Conservation (phyloP, 768 basidiomycete species). For the Ephemerocybe angulata region DNA sequence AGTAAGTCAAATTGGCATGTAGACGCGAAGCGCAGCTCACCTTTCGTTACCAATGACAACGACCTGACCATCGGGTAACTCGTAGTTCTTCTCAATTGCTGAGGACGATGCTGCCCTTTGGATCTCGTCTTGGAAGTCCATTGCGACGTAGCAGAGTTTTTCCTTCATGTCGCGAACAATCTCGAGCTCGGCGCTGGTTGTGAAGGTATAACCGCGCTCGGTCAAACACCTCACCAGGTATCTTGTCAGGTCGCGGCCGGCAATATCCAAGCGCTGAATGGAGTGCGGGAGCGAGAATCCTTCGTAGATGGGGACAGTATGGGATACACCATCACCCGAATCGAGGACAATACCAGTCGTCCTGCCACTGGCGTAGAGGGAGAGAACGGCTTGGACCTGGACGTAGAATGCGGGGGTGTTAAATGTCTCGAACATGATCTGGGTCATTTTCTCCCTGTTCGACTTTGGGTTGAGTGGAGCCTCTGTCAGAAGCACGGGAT, state of each 20-base stretch:
- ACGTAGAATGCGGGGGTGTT: slow-evolving; percentile 92
- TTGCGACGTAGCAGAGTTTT: slow-evolving; percentile 92
- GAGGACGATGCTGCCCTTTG: slow-evolving; percentile 88
- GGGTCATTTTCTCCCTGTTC: slow-evolving; percentile 92
- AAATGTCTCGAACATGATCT: slow-evolving; percentile 97
- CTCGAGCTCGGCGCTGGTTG: slow-evolving; percentile 89
- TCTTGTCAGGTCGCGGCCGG: slow-evolving; percentile 89
- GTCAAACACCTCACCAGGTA: slow-evolving; percentile 79
- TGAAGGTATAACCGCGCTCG: slow-evolving; percentile 93
- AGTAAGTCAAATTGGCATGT: slow-evolving; percentile 41
- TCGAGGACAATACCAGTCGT: slow-evolving; percentile 94
- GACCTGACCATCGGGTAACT: slow-evolving; percentile 89
- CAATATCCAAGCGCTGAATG: slow-evolving; percentile 87
- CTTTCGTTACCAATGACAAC: slow-evolving; percentile 92
- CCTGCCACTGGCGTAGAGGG: slow-evolving; percentile 90
- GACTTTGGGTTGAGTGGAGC: slow-evolving; percentile 92
- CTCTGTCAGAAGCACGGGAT: slow-evolving; percentile 88
- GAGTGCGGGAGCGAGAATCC: slow-evolving; percentile 91
- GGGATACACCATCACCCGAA: slow-evolving; percentile 94
- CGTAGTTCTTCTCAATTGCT: slow-evolving; percentile 89
- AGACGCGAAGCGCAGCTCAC: slow-evolving; percentile 67
- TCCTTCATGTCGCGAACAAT: slow-evolving; percentile 97
- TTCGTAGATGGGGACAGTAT: slow-evolving; percentile 97
- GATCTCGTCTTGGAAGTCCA: slow-evolving; percentile 92
- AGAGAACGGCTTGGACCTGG: slow-evolving; percentile 86